Evolutionary conservation across 441 rosid species (phyloP), one percentile per base, ranked within the genome.

Genomic region (Arabidopsis lyrata): DNA sequence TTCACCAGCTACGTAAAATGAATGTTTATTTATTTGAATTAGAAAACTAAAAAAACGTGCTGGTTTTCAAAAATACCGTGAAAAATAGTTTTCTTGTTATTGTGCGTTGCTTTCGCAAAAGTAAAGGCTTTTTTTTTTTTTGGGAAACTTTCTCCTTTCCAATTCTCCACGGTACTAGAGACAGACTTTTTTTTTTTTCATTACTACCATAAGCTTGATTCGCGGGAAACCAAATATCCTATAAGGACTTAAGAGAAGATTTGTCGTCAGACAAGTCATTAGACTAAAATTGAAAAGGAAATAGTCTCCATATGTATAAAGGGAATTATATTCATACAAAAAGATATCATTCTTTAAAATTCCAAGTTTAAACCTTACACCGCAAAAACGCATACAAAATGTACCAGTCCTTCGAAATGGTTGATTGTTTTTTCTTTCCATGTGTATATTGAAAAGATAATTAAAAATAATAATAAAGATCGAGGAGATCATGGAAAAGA

Each of bases 181-280:
- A 11, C n/a, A 42, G 0, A 13, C 22, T 20, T 20, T 2, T 14
- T 42, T 42, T 2, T 24, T 55, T 35, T 59, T 36, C n/a, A 15
- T 5, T 15, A 24, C 48, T 47, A 57, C 58, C 58, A n/a, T 6
- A 44, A 44, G 49, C 8, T 58, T 47, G 49, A 36, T 48, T 58
- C 27, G 59, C 24, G 66, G 66, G 66, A 70, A 68, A 56, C 34
- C 56, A 56, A 32, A 68, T 68, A 9, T 57, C 34, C 55, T 38
- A 1, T 15, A 35, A 42, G 54, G 55, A 31, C 45, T 55, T 68
- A 18, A 0, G 20, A 42, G 48, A 53, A 31, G 45, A 34, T 8
- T 32, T 44, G 7, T 68, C 45, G 35, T 57, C 64, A 44, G 44
- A 56, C 13, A 53, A 38, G 20, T 34, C 42, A 34, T 15, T 1